Evolutionary conservation across 257 asterid genomes (phyloP).

Genomic region (Solanum commersonii): DNA sequence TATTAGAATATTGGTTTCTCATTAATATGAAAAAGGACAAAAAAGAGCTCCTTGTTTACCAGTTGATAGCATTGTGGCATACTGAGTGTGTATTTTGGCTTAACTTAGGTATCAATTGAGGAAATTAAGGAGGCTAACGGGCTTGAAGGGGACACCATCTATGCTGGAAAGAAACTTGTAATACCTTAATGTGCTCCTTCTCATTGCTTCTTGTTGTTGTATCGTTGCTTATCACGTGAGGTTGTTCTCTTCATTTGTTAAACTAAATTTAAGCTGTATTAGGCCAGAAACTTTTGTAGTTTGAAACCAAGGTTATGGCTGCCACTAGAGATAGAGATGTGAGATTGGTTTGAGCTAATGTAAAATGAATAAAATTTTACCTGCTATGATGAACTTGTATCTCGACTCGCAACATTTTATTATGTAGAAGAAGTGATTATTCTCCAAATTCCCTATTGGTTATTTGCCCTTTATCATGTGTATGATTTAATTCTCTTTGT

Average conservation of each 20-base stretch:
- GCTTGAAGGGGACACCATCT: constrained; percentile 22
- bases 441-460: background rate
- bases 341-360: background rate
- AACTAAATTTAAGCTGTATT: background rate
- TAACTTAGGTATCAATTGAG: constrained; percentile 18
- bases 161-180: constrained; percentile 23
- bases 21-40: background rate
- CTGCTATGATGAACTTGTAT: background rate
- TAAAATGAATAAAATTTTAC: background rate
- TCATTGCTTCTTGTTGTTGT: background rate
- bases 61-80: background rate
- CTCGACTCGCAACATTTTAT: background rate
- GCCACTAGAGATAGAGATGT: background rate
- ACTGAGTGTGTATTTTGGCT: background rate
- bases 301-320: background rate
- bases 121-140: constrained; percentile 30
- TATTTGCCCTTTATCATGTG: background rate
- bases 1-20: background rate
- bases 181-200: constrained; percentile 7
- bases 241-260: background rate
- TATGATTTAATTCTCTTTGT: background rate
- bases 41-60: background rate
- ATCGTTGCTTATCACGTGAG: background rate
- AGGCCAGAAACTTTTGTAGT: background rate
- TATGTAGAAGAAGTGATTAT: background rate